These are phyloP conservation scores for Phytophthora crassamura DNA, from an alignment of 352 stramenopile genomes.

Conservation along the genomic window DNA sequence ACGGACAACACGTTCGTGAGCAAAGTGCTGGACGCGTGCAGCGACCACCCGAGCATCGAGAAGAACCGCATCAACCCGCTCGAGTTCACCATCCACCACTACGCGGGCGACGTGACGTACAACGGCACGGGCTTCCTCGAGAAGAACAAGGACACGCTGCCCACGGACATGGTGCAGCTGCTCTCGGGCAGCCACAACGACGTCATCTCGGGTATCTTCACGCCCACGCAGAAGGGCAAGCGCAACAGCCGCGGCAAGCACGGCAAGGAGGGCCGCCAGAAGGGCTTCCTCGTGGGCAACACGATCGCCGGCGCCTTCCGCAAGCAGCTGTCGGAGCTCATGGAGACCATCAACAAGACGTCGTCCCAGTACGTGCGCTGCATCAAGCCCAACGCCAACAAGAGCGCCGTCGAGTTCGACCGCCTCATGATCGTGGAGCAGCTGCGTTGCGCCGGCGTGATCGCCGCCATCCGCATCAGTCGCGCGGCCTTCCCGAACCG, in stretches of 20 bases:
- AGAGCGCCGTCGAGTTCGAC: slow-evolving; percentile 86
- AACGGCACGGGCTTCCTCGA: slow-evolving; percentile 76
- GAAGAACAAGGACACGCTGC: slow-evolving; percentile 90
- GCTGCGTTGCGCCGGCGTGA: slow-evolving; percentile 89
- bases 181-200: slow-evolving; percentile 64
- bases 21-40: slow-evolving; percentile 84
- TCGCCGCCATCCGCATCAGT: slow-evolving; percentile 91
- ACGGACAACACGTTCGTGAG: slow-evolving; percentile 85
- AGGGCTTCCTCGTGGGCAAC: slow-evolving; percentile 85
- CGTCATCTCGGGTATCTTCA: slow-evolving; percentile 79
- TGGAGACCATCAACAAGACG: slow-evolving; percentile 91
- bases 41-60: slow-evolving; percentile 81
- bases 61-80: slow-evolving; percentile 88
- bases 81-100: slow-evolving; percentile 84
- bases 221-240: slow-evolving; percentile 38
- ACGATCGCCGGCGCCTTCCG: slow-evolving; percentile 88
- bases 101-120: slow-evolving; percentile 86
- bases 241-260: slow-evolving; percentile 54
- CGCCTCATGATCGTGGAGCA: slow-evolving; percentile 89
- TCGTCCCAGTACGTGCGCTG: slow-evolving; percentile 89
- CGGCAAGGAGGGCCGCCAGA: slow-evolving; percentile 58
- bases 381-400: slow-evolving; percentile 93
- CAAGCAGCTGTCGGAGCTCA: slow-evolving; percentile 85
- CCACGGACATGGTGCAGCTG: slow-evolving; percentile 80
- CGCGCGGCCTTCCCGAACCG: slow-evolving; percentile 92